These are phyloP conservation scores for Pythium dissotocum DNA, from an alignment of 352 stramenopile genomes.

Conservation along the genomic window DNA sequence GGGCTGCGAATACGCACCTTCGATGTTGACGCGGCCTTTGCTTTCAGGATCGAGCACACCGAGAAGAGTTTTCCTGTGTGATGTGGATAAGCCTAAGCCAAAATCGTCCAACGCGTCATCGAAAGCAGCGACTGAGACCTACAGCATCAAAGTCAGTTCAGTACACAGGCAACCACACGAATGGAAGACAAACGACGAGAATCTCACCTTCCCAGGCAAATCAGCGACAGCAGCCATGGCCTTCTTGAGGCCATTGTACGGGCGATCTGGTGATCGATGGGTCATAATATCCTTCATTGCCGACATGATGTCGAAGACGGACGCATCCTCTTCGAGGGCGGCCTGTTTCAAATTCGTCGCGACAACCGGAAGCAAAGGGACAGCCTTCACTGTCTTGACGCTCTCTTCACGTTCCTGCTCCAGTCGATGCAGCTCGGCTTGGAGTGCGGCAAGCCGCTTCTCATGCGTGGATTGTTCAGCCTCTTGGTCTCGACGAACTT, in stretches of 20 bases:
- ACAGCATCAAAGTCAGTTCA: neutral
- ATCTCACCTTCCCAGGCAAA: constrained; percentile 60
- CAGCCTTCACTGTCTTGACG: neutral
- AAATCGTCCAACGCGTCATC: constrained; percentile 76
- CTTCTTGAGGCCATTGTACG: constrained; percentile 84
- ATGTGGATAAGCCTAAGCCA: constrained; percentile 42
- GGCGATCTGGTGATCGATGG: constrained; percentile 52
- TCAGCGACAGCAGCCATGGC: constrained; percentile 67
- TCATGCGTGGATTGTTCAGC: constrained; percentile 41
- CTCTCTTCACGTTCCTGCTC: constrained; percentile 8
- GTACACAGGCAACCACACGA: neutral
- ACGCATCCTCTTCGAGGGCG: constrained; percentile 41
- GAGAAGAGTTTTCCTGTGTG: constrained; percentile 46
- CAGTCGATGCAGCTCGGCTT: constrained; percentile 20
- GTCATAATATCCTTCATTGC: constrained; percentile 67
- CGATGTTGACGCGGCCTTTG: constrained; percentile 60
- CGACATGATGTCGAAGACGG: constrained; percentile 63
- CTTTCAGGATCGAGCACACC: constrained; percentile 55
- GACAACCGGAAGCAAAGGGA: neutral
- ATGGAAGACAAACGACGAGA: neutral
- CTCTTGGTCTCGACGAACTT: constrained; percentile 49
- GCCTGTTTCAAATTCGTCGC: constrained; percentile 56
- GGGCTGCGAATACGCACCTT: constrained; percentile 39
- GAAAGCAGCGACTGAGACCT: constrained; percentile 69
- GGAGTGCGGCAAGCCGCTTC: constrained; percentile 18